Base-by-base conservation (phyloP, 2,329 filamentous ascomycete genomes). In the Sodiomyces alkalinus region DNA sequence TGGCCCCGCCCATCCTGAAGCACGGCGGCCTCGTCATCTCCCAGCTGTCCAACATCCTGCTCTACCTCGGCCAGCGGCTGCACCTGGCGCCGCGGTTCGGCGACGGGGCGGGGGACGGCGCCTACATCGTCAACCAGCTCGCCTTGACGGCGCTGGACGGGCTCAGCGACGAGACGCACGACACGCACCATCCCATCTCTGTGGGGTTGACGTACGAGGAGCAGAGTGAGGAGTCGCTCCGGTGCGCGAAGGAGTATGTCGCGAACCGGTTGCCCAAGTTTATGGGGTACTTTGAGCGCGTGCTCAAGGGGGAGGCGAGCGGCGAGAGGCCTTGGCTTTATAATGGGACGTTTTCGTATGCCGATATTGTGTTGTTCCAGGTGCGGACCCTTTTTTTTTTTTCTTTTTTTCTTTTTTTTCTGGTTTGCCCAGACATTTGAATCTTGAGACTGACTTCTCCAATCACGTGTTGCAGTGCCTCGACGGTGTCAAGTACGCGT, bases 311-410 rank as follows among this genome's bases (percentile, higher is more conserved):
- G 6, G 69, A 74, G 39, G 56, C 64, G 17, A 64, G 61, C 33
- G 58, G 61, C 0, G 66, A 68, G 0, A 56, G 69, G 5, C 68
- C 68, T 15, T 82, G 74, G 60, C 48, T 87, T 1, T 74, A 81
- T 25, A 75, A 73, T 0, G 62, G 59, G 1, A 55, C 55, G 35
- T 39, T 86, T 36, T 80, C 71, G 0, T 81, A 78, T 48, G 80
- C 78, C 10, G 80, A 87, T 45, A 56, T 79, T 27, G 74, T 79
- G 3, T 45, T 85, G 1, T 86, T 77, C 58, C 78, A 83, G 51
- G 72, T 76, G 35, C 34, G 55, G 39, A 11, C 8, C 7, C 4
- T 2, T 20, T 3, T 3, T 16, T 9, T 12, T 7, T 11, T 9
- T 19, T 11, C 1, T 5, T 7, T 25, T 13, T 20, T 29, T 22